A percentile compares a stretch with the other conserved stretches of the same genome.
phyloP scores from a whole-genome alignment of 2,329 filamentous ascomycete species.

The Trichophyton simii region DNA sequence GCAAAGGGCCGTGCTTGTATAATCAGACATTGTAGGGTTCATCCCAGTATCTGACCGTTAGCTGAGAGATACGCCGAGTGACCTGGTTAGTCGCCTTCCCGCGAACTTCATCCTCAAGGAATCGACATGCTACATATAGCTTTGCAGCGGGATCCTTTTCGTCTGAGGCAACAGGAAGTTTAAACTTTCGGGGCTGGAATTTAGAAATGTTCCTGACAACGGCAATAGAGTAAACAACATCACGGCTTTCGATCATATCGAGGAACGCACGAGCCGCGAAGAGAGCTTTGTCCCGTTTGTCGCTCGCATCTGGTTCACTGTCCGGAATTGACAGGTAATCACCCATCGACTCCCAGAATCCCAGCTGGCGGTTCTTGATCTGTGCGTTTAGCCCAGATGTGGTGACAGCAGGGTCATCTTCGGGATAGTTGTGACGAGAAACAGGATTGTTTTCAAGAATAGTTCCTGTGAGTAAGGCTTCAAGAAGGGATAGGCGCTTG shows the following conservation, averaged over 20 bases:
- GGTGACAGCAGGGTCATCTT: conserved; percentile 9
- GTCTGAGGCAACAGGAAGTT: conserved; percentile 47
- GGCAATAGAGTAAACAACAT: conserved; percentile 80
- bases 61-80: conserved; percentile 55
- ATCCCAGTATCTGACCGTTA: conserved; percentile 48
- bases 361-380: conserved; percentile 43
- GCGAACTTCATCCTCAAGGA: conserved; percentile 53
- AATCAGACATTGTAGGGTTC: conserved; percentile 11
- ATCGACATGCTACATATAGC: conserved; percentile 56
- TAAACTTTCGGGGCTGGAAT: conserved; percentile 33
- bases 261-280: conserved; percentile 55
- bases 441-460: conserved; percentile 43
- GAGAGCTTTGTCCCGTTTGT: conserved; percentile 54
- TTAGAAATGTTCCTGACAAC: conserved; percentile 63
- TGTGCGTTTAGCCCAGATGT: conserved; percentile 10
- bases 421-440: conserved; percentile 17
- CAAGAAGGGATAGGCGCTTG: conserved; percentile 61
- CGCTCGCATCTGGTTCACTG: conserved; percentile 40
- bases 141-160: conserved; percentile 56
- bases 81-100: conserved; percentile 63
- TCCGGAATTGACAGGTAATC: conserved; percentile 56
- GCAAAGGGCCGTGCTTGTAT: conserved; percentile 8
- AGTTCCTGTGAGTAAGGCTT: conserved; percentile 62
- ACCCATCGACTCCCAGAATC: conserved; percentile 73
- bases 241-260: conserved; percentile 71